These are phyloP conservation scores for Lupinus albus DNA, from an alignment of 306 rosid genomes.

Conservation along the genomic window DNA sequence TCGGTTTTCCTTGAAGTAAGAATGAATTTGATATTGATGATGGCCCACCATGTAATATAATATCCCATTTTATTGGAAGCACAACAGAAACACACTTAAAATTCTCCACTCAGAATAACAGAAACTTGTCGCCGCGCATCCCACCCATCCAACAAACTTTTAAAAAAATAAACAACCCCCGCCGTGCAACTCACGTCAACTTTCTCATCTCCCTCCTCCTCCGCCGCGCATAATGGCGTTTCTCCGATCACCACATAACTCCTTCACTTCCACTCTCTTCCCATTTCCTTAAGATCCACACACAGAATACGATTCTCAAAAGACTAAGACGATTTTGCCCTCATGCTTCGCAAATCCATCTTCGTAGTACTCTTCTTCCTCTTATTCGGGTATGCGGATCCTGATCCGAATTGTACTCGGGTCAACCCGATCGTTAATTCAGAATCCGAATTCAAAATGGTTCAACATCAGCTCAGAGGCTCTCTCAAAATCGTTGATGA, in stretches of 20 bases:
- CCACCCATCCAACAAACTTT: neutral
- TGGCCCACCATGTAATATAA: neutral
- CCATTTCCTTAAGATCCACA: conserved; percentile 19
- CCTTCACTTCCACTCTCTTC: neutral
- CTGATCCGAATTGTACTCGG: conserved; percentile 45
- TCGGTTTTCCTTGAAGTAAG: too few relatives aligned
- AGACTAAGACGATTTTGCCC: conserved; percentile 35
- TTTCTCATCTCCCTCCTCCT: neutral
- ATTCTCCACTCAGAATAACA: neutral
- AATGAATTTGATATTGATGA: too few relatives aligned
- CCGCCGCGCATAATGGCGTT: conserved; percentile 30
- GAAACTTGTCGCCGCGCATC: neutral
- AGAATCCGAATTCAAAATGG: conserved; percentile 60
- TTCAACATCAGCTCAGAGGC: conserved; percentile 71
- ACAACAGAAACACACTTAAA: neutral
- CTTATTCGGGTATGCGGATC: conserved; percentile 49
- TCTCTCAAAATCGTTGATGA: conserved; percentile 52
- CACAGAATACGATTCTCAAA: neutral
- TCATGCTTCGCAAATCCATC: conserved; percentile 57
- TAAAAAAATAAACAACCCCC: neutral
- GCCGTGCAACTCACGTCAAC: neutral
- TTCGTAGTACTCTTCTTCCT: conserved; percentile 36
- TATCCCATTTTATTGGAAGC: too few relatives aligned
- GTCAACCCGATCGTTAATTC: conserved; percentile 44
- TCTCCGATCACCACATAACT: conserved; percentile 18